phyloP scores from a whole-genome alignment of 2,329 filamentous ascomycete genomes.

The Geosmithia putterillii region DNA sequence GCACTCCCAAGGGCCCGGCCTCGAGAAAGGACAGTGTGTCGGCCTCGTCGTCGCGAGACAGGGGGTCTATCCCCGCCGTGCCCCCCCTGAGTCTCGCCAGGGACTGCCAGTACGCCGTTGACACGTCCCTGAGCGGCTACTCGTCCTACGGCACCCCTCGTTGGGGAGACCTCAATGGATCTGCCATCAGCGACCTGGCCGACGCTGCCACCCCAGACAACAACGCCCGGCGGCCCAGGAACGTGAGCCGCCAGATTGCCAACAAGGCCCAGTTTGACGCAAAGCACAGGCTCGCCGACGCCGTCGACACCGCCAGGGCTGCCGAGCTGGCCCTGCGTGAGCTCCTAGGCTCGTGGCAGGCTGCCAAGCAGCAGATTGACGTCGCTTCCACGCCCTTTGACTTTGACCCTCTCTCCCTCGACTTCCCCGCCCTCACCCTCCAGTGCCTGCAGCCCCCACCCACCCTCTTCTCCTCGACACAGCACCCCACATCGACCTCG shows the following conservation, averaged over 20 bases:
- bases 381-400: conserved; percentile 50
- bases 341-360: conserved; percentile 66
- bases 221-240: conserved; percentile 21
- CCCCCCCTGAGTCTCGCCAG: conserved; percentile 20
- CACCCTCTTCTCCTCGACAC: conserved; percentile 70
- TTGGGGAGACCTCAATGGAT: conserved; percentile 61
- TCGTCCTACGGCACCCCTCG: conserved; percentile 37
- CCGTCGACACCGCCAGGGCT: conserved; percentile 67
- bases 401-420: conserved; percentile 75
- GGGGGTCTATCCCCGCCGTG: neutral
- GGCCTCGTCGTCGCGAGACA: conserved; percentile 16
- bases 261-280: conserved; percentile 52
- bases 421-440: conserved; percentile 75
- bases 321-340: conserved; percentile 78
- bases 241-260: conserved; percentile 35
- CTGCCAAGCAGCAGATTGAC: conserved; percentile 59
- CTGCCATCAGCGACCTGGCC: conserved; percentile 65
- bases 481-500: conserved; percentile 64
- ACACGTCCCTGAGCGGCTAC: conserved; percentile 40
- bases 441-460: conserved; percentile 70
- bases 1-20: conserved; percentile 32
- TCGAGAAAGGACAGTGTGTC: conserved; percentile 22
- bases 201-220: conserved; percentile 13
- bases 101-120: conserved; percentile 28
- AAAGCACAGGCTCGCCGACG: conserved; percentile 53